These are phyloP conservation scores for Botryosphaeria dothidea DNA, from an alignment of 2,329 filamentous ascomycete genomes.

Conservation along the genomic window DNA sequence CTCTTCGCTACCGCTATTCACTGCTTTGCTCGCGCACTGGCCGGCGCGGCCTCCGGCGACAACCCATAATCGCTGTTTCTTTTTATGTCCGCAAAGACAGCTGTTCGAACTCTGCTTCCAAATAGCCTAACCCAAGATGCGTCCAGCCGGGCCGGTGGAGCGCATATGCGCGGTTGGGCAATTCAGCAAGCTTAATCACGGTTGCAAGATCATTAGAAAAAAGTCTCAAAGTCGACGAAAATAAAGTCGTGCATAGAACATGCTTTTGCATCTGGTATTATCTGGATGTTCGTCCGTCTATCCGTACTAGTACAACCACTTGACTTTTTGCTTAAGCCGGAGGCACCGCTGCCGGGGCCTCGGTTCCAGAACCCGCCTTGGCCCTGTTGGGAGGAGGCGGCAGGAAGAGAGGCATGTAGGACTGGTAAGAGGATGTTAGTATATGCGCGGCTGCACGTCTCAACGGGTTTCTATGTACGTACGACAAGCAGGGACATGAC, in stretches of 20 bases:
- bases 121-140: background rate
- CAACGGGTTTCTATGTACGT: conserved; percentile 28
- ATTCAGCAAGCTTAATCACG: background rate
- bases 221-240: background rate
- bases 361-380: conserved; percentile 44
- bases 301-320: background rate
- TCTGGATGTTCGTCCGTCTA: background rate
- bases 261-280: background rate
- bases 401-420: conserved; percentile 66
- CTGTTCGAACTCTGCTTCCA: background rate
- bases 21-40: background rate
- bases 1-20: no score
- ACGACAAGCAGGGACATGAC: conserved; percentile 50
- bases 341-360: conserved; percentile 50
- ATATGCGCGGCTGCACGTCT: background rate
- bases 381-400: conserved; percentile 50
- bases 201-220: background rate
- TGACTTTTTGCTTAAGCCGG: conserved; percentile 28
- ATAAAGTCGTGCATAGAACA: background rate
- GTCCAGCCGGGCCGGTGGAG: background rate
- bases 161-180: background rate
- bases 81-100: background rate
- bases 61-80: background rate
- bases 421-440: conserved; percentile 49
- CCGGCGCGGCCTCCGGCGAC: background rate